Evolutionary conservation across 805 yeast species (phyloP).

Genomic region (Candida gorgasii): DNA sequence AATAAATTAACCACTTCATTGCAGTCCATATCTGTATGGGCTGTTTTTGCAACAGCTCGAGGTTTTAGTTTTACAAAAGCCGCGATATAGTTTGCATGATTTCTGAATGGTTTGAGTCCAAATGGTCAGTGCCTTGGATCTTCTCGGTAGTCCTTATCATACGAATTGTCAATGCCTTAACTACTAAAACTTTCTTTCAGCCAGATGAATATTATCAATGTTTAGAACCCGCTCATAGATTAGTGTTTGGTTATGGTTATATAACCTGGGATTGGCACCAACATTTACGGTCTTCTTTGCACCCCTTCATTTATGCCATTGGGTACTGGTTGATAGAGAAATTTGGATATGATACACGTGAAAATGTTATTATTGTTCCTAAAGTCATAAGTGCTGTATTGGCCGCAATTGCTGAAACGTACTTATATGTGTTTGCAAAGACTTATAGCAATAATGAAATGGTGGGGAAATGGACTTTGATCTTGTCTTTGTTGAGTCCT

Average conservation of each 20-base stretch:
- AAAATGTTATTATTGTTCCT: constrained; percentile 55
- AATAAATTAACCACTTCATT: constrained; percentile 9
- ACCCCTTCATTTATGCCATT: constrained; percentile 69
- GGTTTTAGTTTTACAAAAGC: background rate
- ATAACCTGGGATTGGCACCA: constrained; percentile 93
- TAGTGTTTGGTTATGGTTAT: constrained; percentile 77
- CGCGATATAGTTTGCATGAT: no score
- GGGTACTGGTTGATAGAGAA: constrained; percentile 36
- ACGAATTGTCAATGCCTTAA: constrained; percentile 56
- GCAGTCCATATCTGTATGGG: constrained; percentile 1
- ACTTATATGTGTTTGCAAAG: constrained; percentile 49
- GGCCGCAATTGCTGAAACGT: constrained; percentile 72
- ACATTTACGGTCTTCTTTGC: constrained; percentile 73
- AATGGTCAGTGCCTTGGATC: constrained; percentile 8
- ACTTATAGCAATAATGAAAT: constrained; percentile 32
- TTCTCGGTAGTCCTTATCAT: constrained; percentile 7
- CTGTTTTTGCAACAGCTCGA: background rate
- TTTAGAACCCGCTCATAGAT: constrained; percentile 83
- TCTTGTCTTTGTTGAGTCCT: constrained; percentile 58
- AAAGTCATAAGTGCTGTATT: constrained; percentile 67
- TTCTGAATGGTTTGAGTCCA: no score
- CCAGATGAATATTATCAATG: constrained; percentile 96
- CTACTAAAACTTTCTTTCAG: constrained; percentile 79
- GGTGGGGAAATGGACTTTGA: constrained; percentile 44
- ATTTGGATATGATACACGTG: constrained; percentile 18